phyloP scores from a whole-genome alignment of 257 asterid species.

The Plectranthus barbatus region DNA sequence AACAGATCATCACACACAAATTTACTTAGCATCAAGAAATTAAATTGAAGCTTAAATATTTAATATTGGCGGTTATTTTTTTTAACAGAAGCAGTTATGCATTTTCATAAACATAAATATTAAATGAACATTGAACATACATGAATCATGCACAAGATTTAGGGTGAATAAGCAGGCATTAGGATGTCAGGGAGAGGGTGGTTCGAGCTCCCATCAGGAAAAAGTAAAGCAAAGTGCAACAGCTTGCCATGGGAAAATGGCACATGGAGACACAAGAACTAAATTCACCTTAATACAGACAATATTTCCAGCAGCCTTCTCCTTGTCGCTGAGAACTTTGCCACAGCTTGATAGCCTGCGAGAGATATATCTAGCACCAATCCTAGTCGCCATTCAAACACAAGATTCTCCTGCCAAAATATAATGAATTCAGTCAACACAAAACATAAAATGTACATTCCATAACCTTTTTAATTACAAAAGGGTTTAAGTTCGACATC shows the following conservation, averaged over 20 bases:
- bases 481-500: no score
- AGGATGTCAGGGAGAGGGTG: not conserved
- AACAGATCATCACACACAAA: not conserved
- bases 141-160: no score
- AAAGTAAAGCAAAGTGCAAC: constrained; percentile 4
- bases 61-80: no score
- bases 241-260: not conserved
- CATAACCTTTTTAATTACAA: not conserved
- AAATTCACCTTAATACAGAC: constrained; percentile 70
- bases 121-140: no score
- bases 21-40: not conserved
- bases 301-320: constrained; percentile 98
- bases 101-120: no score
- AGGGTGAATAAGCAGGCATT: not conserved
- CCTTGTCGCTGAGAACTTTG: constrained; percentile 79
- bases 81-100: no score
- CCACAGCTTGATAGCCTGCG: constrained; percentile 81
- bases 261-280: not conserved
- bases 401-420: constrained; percentile 27
- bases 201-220: not conserved
- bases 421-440: not conserved
- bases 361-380: constrained; percentile 53
- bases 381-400: constrained; percentile 60
- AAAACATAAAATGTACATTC: not conserved
- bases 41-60: no score